Evolutionary conservation across 495 filamentous ascomycete species (phyloP), one percentile per base, ranked within the genome.

Genomic region (Xylaria acuta): DNA sequence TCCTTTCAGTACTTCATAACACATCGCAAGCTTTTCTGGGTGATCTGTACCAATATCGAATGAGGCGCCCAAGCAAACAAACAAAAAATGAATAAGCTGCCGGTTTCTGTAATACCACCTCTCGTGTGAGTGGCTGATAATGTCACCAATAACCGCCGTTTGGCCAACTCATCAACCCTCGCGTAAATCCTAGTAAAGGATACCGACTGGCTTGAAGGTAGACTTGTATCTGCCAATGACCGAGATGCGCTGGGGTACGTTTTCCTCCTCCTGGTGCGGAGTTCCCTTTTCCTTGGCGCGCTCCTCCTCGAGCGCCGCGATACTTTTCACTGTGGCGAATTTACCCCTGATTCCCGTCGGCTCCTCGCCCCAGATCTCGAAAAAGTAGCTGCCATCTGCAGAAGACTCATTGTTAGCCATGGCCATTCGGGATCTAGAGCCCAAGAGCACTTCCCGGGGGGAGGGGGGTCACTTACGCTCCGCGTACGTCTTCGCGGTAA

Each of bases 181-280:
- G 4, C 5, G 5, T 56, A 16, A 18, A 18, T 18, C 12, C 53
- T 30, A 25, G 22, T 16, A 4, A 25, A 54, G 25, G 12, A 8
- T 4, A 11, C 27, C 53, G 27, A 56, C 53, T 18, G 53, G 25
- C 3, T 14, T 2, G 27, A 56, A 56, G 25, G 53, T 56, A 56
- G 53, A 56, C 14, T 56, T 56, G 27, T 56, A 56, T 30, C 27
- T 18, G 53, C 53, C 53, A 32, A 56, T 56, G 53, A 56, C 27
- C 1, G 27, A 32, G 27, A 56, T 4, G 5, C 14, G 27, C 27
- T 56, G 53, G 27, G 27, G 53, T 1, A 56, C 53, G 27, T 18
- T 16, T 32, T 56, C 53, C 27, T 56, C 53, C 4, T 30, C 53
- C 27, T 32, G 53, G 5, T 38, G 38, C 9, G 32, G 32, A 34